These are phyloP conservation scores for Scedosporium dehoogii DNA, from an alignment of 2,329 filamentous ascomycete species.

Conservation along the genomic window DNA sequence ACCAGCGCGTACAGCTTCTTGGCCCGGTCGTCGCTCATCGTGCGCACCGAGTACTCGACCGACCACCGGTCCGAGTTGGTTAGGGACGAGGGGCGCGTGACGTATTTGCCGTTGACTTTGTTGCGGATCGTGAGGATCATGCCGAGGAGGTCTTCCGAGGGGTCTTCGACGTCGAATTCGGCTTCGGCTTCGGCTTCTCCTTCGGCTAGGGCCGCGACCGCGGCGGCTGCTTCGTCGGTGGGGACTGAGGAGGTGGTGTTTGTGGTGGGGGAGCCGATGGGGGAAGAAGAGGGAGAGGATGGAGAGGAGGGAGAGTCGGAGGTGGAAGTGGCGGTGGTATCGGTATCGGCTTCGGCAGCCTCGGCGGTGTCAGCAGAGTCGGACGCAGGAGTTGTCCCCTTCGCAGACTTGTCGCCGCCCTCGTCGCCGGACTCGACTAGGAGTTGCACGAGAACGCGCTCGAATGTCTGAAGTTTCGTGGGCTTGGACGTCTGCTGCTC, in stretches of 20 bases:
- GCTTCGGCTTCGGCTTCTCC: constrained; percentile 7
- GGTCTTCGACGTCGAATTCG: constrained; percentile 4
- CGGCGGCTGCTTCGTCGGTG: neutral
- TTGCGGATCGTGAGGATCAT: constrained; percentile 66
- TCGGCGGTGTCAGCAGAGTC: neutral
- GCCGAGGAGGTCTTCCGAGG: constrained; percentile 41
- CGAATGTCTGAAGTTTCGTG: constrained; percentile 36
- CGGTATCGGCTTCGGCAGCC: neutral
- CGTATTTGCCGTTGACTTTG: constrained; percentile 55
- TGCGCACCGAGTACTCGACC: constrained; percentile 68
- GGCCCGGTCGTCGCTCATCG: constrained; percentile 39
- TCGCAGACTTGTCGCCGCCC: constrained; percentile 6
- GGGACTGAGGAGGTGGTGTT: neutral
- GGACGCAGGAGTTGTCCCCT: neutral
- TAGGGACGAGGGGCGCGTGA: constrained; percentile 49
- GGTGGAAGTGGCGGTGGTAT: neutral
- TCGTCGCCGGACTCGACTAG: constrained; percentile 24
- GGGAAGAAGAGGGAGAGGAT: neutral
- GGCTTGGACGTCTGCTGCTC: constrained; percentile 13
- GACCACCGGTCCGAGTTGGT: constrained; percentile 44
- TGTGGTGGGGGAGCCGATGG: neutral
- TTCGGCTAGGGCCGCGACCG: neutral
- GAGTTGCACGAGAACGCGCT: constrained; percentile 39
- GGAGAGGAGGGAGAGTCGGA: neutral
- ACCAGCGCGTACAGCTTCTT: constrained; percentile 43